Conservation (phyloP, 1,284 basidiomycete species). For the Ustilago cynodontis region DNA sequence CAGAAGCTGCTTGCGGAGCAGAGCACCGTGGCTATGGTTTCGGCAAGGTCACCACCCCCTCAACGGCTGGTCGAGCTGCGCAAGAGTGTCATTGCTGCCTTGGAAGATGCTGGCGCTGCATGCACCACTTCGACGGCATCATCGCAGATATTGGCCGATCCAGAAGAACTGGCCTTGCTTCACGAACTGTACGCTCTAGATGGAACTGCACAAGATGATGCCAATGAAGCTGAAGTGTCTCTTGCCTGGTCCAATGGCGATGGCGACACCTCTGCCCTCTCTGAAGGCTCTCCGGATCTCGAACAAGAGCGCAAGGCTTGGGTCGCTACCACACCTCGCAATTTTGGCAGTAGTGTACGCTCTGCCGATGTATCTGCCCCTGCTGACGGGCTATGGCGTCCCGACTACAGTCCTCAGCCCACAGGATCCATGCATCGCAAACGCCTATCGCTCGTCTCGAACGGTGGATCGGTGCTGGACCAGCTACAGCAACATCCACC, state of each 20-base stretch:
- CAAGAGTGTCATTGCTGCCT: slow-evolving; percentile 29
- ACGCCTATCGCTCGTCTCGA: slow-evolving; percentile 53
- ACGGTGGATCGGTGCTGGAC: slow-evolving; percentile 38
- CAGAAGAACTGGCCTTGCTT: slow-evolving; percentile 54
- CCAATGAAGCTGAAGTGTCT: slow-evolving; percentile 26
- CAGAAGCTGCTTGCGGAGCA: slow-evolving; percentile 33
- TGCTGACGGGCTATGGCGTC: slow-evolving; percentile 9
- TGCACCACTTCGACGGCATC: slow-evolving; percentile 24
- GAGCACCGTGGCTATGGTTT: slow-evolving; percentile 11
- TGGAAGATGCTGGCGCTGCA: slow-evolving; percentile 44
- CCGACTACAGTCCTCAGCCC: slow-evolving; percentile 21
- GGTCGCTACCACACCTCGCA: slow-evolving; percentile 48
- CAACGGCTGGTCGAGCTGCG: slow-evolving; percentile 48
- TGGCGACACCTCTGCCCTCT: slow-evolving; percentile 27
- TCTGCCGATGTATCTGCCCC: slow-evolving; percentile 13
- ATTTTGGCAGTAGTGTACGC: slow-evolving; percentile 41
- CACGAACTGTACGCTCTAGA: slow-evolving; percentile 59
- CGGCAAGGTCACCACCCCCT: slow-evolving; percentile 16
- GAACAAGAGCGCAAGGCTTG: slow-evolving; percentile 31
- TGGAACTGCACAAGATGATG: slow-evolving; percentile 13
- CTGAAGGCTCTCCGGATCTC: slow-evolving; percentile 25
- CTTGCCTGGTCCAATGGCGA: slow-evolving; percentile 28
- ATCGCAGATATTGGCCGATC: slow-evolving; percentile 43
- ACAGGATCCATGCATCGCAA: slow-evolving; percentile 26
- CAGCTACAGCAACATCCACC: slow-evolving; percentile 25